These are phyloP conservation scores for Globisporangium sylvaticum DNA, from an alignment of 352 stramenopile genomes.

Conservation along the genomic window DNA sequence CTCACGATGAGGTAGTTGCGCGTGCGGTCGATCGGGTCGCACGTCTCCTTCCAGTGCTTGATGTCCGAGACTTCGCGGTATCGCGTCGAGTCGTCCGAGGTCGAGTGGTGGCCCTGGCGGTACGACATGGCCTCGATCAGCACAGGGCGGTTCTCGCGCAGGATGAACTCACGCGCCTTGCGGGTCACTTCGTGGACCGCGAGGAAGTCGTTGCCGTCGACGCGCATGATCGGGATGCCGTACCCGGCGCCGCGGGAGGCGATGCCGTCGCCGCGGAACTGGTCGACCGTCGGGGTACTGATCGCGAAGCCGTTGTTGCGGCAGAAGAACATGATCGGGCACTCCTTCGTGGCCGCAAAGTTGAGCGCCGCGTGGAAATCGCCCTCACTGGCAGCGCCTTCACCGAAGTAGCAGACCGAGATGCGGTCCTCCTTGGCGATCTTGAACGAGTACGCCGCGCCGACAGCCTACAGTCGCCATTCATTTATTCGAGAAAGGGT, in stretches of 20 bases:
- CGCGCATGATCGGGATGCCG: slow-evolving; percentile 95
- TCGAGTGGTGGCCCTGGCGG: slow-evolving; percentile 97
- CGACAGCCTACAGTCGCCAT: slow-evolving; percentile 78
- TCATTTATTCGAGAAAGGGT: background rate
- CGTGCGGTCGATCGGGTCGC: slow-evolving; percentile 89
- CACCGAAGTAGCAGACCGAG: slow-evolving; percentile 95
- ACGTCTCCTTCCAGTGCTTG: slow-evolving; percentile 86
- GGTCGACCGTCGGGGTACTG: slow-evolving; percentile 92
- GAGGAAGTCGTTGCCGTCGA: slow-evolving; percentile 98
- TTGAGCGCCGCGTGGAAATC: slow-evolving; percentile 98
- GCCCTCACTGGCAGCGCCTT: slow-evolving; percentile 95
- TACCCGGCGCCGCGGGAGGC: slow-evolving; percentile 92
- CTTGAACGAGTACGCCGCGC: slow-evolving; percentile 96
- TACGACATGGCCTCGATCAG: slow-evolving; percentile 99
- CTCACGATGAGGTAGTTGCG: slow-evolving; percentile 88
- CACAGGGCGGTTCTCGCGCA: slow-evolving; percentile 88
- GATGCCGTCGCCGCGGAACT: slow-evolving; percentile 97
- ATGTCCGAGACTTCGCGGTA: slow-evolving; percentile 94
- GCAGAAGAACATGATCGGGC: slow-evolving; percentile 96
- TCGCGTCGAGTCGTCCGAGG: slow-evolving; percentile 96
- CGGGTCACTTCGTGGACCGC: slow-evolving; percentile 92
- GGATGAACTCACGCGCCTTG: slow-evolving; percentile 87
- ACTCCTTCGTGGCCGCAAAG: slow-evolving; percentile 95
- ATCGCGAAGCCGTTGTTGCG: slow-evolving; percentile 99
- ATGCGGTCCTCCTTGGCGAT: slow-evolving; percentile 89